A percentile compares a stretch with the other conserved stretches of the same genome.
Evolutionary conservation across 495 filamentous ascomycete species (phyloP).

Genomic region (Penicillium samsonianum): DNA sequence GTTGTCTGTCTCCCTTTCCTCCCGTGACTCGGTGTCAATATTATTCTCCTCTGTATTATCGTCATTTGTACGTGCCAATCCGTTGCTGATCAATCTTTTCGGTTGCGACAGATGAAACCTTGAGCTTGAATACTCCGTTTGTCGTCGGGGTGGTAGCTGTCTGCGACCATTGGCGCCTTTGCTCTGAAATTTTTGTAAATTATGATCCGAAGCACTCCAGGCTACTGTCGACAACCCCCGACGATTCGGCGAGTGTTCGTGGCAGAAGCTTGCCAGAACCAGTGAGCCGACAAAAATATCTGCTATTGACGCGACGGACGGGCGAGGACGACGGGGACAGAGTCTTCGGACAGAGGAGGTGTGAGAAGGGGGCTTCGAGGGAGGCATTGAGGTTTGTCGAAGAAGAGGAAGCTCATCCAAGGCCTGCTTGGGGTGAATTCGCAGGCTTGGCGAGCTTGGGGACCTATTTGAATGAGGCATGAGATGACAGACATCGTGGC

Average conservation of each 20-base stretch:
- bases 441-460: conserved; percentile 54
- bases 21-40: background rate
- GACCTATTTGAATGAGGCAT: conserved; percentile 63
- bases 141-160: conserved; percentile 21
- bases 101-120: conserved; percentile 25
- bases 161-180: conserved; percentile 17
- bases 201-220: conserved; percentile 15
- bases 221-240: conserved; percentile 35
- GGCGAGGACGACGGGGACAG: conserved; percentile 45
- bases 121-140: conserved; percentile 24
- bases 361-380: conserved; percentile 26
- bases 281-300: conserved; percentile 65
- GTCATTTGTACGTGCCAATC: conserved; percentile 24
- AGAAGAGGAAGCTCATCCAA: conserved; percentile 41
- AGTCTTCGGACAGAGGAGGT: conserved; percentile 39
- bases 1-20: conserved; percentile 6
- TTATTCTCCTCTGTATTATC: conserved; percentile 10
- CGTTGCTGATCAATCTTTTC: conserved; percentile 37
- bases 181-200: conserved; percentile 20
- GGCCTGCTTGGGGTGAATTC: conserved; percentile 48
- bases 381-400: conserved; percentile 36
- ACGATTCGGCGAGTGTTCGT: conserved; percentile 50
- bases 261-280: conserved; percentile 63
- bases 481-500: conserved; percentile 63
- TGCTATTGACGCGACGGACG: conserved; percentile 44